Evolutionary conservation across 768 basidiomycete genomes (phyloP).

Genomic region (Suillus americanus): DNA sequence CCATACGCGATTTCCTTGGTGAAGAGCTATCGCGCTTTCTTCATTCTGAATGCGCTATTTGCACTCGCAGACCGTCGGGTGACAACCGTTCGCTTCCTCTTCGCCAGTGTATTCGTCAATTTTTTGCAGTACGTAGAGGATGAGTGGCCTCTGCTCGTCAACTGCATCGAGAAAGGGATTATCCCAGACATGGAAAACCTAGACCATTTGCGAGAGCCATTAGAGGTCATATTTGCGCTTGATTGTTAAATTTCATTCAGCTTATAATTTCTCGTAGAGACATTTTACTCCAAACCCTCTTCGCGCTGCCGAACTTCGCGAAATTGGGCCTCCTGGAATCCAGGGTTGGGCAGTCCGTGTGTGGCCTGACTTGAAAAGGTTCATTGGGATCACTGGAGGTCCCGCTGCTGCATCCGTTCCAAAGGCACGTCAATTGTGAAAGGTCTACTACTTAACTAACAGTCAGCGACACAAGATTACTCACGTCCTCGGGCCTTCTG

Average conservation of each 20-base stretch:
- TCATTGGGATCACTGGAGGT: constrained; percentile 5
- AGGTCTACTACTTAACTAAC: background rate
- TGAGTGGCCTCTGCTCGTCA: constrained; percentile 4
- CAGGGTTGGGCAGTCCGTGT: constrained; percentile 5
- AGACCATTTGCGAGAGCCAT: background rate
- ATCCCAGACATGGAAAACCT: constrained; percentile 8
- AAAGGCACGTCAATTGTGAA: background rate
- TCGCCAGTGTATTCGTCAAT: constrained; percentile 2
- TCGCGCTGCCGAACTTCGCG: constrained; percentile 10
- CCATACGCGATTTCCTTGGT: constrained; percentile 21
- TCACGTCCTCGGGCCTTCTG: constrained; percentile 7
- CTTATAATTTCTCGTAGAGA: background rate
- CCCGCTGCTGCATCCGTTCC: constrained; percentile 4
- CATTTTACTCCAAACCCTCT: constrained; percentile 10
- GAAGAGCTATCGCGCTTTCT: constrained; percentile 9
- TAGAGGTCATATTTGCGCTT: background rate
- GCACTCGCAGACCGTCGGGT: constrained; percentile 2
- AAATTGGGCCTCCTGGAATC: background rate
- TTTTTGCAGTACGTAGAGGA: constrained; percentile 10
- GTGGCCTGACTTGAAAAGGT: constrained; percentile 5
- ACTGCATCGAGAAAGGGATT: constrained; percentile 8
- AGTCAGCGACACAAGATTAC: background rate
- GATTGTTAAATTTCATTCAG: background rate
- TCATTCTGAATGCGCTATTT: constrained; percentile 12
- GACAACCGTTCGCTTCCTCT: background rate